phyloP scores from a whole-genome alignment of 2,329 filamentous ascomycete species.

The Chalara sp. region DNA sequence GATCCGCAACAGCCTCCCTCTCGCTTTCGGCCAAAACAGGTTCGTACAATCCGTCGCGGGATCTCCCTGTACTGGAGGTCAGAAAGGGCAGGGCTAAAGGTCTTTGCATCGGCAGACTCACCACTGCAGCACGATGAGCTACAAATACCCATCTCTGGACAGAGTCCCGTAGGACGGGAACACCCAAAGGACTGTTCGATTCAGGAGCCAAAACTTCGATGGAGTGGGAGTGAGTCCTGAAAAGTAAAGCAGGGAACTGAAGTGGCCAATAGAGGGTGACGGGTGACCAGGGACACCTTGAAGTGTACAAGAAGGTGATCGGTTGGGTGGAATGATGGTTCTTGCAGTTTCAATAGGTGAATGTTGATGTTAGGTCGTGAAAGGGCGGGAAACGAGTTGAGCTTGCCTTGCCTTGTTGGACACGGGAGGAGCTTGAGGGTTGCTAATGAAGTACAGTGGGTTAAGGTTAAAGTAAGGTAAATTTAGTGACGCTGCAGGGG shows the following conservation, averaged over 20 bases:
- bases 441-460: too few species aligned
- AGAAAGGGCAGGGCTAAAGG: slow-evolving; percentile 15
- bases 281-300: background rate
- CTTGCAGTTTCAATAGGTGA: too few species aligned
- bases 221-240: slow-evolving; percentile 19
- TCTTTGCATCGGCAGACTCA: slow-evolving; percentile 21
- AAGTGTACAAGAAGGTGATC: background rate
- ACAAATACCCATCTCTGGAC: slow-evolving; percentile 51
- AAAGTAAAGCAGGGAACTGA: slow-evolving; percentile 10
- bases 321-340: background rate
- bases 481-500: too few species aligned
- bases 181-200: slow-evolving; percentile 6
- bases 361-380: background rate
- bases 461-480: too few species aligned
- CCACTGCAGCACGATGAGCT: slow-evolving; percentile 57
- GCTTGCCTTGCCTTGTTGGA: background rate
- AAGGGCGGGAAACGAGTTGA: background rate
- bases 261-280: background rate
- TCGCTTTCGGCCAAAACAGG: slow-evolving; percentile 91
- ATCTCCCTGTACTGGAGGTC: slow-evolving; percentile 49
- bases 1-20: slow-evolving; percentile 90
- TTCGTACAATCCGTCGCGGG: slow-evolving; percentile 77
- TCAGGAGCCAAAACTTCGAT: slow-evolving; percentile 20
- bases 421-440: too few species aligned
- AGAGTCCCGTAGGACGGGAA: slow-evolving; percentile 22